Evolutionary conservation across 2,329 filamentous ascomycete genomes (phyloP).

Genomic region (Stemphylium lycopersici): DNA sequence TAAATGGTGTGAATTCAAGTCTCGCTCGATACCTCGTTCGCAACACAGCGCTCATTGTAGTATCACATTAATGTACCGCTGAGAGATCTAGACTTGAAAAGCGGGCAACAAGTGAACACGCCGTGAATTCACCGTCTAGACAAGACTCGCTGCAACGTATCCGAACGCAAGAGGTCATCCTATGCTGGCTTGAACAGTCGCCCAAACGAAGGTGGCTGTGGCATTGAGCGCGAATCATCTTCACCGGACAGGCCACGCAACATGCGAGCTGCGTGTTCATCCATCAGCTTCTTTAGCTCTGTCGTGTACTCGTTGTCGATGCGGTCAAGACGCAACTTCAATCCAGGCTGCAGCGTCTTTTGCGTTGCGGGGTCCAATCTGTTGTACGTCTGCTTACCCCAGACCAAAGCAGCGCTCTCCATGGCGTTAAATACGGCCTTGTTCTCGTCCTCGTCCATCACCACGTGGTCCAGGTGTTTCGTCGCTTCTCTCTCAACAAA

Average conservation of each 20-base stretch:
- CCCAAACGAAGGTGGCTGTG: background rate
- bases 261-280: background rate
- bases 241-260: background rate
- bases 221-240: background rate
- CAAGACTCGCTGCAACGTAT: background rate
- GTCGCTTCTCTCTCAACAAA: constrained; percentile 11
- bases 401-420: constrained; percentile 21
- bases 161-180: background rate
- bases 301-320: constrained; percentile 12
- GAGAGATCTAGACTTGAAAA: too few species aligned
- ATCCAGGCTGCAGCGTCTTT: constrained; percentile 4
- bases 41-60: too few species aligned
- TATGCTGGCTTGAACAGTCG: background rate
- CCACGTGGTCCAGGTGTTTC: background rate
- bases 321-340: constrained; percentile 24
- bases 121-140: background rate
- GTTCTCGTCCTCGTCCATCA: constrained; percentile 22
- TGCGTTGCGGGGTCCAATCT: constrained; percentile 4
- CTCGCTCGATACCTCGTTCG: too few species aligned
- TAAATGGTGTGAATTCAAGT: too few species aligned
- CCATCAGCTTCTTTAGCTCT: constrained; percentile 12
- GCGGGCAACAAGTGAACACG: too few species aligned
- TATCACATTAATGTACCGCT: too few species aligned
- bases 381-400: constrained; percentile 9
- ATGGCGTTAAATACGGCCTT: constrained; percentile 11